phyloP scores from a whole-genome alignment of 73 alveolate genomes.

The Diophrys sp. region DNA sequence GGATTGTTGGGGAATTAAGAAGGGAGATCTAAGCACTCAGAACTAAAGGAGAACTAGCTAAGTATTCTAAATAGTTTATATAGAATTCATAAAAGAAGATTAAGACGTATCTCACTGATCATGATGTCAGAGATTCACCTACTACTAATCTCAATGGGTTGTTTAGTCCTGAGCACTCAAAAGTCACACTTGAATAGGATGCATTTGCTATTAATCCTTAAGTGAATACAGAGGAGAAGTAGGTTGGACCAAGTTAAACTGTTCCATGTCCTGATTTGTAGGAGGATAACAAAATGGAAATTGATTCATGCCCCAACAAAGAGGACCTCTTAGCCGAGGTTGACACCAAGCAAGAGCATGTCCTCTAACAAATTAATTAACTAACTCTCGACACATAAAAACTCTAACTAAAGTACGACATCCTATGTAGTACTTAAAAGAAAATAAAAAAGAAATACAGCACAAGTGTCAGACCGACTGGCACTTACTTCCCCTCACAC shows the following conservation, averaged over 20 bases:
- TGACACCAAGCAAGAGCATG: not conserved
- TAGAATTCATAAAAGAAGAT: not conserved
- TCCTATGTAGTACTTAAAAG: not conserved
- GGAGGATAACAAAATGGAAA: too few species aligned
- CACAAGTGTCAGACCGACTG: too few species aligned
- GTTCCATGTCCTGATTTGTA: too few species aligned
- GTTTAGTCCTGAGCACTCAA: not conserved
- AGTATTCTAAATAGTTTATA: not conserved
- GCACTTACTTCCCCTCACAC: too few species aligned
- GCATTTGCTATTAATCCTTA: not conserved
- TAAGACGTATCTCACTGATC: not conserved
- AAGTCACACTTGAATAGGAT: not conserved
- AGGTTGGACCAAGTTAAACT: not conserved
- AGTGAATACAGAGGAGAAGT: not conserved
- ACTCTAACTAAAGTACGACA: not conserved
- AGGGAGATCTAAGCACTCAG: not conserved
- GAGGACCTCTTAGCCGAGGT: too few species aligned
- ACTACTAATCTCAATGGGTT: not conserved
- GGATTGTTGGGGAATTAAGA: not conserved
- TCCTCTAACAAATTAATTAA: too few species aligned
- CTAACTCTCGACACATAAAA: not conserved
- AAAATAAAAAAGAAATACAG: too few species aligned
- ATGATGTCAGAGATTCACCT: not conserved
- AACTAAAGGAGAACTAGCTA: not conserved
- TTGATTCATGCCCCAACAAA: too few species aligned